These are phyloP conservation scores for Chaetomium sp. DNA, from an alignment of 2,329 filamentous ascomycete species.

Conservation along the genomic window DNA sequence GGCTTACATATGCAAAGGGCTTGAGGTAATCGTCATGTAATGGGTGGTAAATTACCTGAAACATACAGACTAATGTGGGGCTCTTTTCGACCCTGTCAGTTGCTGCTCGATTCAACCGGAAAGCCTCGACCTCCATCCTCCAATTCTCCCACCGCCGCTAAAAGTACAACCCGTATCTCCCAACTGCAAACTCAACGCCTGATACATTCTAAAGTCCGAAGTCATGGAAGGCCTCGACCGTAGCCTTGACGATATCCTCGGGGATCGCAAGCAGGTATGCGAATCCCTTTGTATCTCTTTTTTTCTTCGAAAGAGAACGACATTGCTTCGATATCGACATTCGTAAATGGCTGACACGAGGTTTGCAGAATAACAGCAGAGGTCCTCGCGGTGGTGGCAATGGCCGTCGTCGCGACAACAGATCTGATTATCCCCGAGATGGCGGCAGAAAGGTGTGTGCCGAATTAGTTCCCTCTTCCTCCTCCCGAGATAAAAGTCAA, in stretches of 20 bases:
- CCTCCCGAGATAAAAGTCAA: too few relatives aligned
- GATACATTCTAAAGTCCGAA: too few relatives aligned
- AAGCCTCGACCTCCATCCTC: conserved; percentile 2
- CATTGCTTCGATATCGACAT: not conserved
- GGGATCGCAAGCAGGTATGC: conserved; percentile 35
- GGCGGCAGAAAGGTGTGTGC: conserved; percentile 77
- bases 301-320: not conserved
- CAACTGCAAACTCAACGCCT: not conserved
- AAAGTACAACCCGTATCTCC: not conserved
- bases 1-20: not conserved
- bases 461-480: not conserved
- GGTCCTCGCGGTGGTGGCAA: conserved; percentile 12
- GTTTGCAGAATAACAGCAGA: conserved; percentile 19
- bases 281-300: not conserved
- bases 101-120: not conserved
- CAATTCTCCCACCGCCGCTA: not conserved
- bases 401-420: conserved; percentile 27
- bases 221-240: conserved; percentile 39
- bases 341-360: conserved; percentile 5
- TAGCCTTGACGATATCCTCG: conserved; percentile 52
- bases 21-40: too few relatives aligned
- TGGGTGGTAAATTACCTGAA: not conserved
- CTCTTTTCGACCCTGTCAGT: not conserved
- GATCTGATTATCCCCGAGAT: conserved; percentile 61
- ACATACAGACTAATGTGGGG: not conserved